Base-by-base conservation (phyloP, 257 asterid species). In the Pogostemon cablin region DNA sequence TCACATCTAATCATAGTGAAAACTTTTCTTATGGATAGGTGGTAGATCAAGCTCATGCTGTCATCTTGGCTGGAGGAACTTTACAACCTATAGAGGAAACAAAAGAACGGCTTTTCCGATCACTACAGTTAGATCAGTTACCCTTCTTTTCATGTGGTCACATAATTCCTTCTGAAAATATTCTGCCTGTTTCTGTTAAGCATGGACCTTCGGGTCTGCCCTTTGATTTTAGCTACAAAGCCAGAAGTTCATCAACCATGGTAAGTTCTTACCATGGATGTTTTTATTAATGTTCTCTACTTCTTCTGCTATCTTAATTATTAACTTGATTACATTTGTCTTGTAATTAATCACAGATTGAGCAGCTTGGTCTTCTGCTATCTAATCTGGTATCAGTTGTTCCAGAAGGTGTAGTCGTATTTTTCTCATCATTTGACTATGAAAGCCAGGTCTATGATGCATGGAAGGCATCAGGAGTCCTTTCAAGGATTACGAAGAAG, bases 21-120 rank as follows among this genome's bases (percentile, higher is more conserved):
- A 47, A 53, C 32, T 25, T 65, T 62, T 43, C 42, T 67, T 66
- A 71, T 20, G 68, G 55, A 54, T 73, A 93, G 99, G 82, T 93
- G 56, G 61, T 83, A 37, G 74, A 83, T 80, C 83, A 89, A 84
- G 91, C 98, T 62, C 98, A 81, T 81, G 98, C 99, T 57, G 86
- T 93, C 60, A 77, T 93, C 68, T 80, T 93, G 84, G 93, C 96
- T 68, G 99, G 99, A 57, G 99, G 99, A 71, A 93, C 99, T 34
- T 80, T 93, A 62, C 99, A 88, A 74, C 99, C 99, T 72, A 87
- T 91, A 57, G 99, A 93, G 80, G 99, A 93, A 80, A 91, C 93
- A 54, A 93, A 86, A 81, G 98, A 93, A 73, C 84, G 99, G 34
- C 90, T 91, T 37, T 93, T 91, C 84, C 96, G 93, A 69, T 86